Percentiles rank a stretch among this genome's conserved stretches.
phyloP scores from a whole-genome alignment of 768 basidiomycete genomes.

The Kwoniella dendrophila region DNA sequence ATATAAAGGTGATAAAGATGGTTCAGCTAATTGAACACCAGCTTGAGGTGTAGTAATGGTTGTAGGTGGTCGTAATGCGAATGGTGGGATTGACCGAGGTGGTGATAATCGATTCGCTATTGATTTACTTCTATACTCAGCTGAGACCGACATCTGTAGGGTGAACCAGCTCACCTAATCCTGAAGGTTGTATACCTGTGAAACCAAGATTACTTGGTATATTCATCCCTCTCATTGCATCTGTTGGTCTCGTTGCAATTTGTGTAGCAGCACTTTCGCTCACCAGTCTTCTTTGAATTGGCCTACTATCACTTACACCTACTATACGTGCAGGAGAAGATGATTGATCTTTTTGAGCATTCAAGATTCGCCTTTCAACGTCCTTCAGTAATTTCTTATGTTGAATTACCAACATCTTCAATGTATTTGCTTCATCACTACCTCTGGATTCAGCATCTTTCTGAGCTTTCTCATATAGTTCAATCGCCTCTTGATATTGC shows the following conservation, averaged over 20 bases:
- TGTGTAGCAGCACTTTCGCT: slow-evolving; percentile 6
- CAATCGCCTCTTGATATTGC: slow-evolving; percentile 37
- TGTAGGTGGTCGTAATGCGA: slow-evolving; percentile 33
- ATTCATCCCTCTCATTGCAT: no score
- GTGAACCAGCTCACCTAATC: slow-evolving; percentile 14
- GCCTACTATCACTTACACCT: not conserved
- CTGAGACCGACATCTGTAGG: not conserved
- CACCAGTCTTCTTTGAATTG: not conserved
- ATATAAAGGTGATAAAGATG: slow-evolving; percentile 23
- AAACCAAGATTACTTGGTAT: not conserved
- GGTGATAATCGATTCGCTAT: slow-evolving; percentile 16
- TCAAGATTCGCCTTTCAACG: slow-evolving; percentile 39
- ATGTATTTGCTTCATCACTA: slow-evolving; percentile 33
- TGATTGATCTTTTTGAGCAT: slow-evolving; percentile 12
- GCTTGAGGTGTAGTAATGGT: not conserved
- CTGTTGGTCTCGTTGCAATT: not conserved
- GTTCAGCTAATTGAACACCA: slow-evolving; percentile 7
- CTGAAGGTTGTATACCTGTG: slow-evolving; percentile 1
- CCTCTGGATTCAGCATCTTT: not conserved
- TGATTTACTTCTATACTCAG: no score
- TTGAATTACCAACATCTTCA: slow-evolving; percentile 46
- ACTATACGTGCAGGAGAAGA: slow-evolving; percentile 1
- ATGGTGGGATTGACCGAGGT: slow-evolving; percentile 29
- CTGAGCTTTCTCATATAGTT: slow-evolving; percentile 30
- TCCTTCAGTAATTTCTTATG: slow-evolving; percentile 49